Evolutionary conservation across 345 rosid species (phyloP).

Genomic region (Balakata baccata): DNA sequence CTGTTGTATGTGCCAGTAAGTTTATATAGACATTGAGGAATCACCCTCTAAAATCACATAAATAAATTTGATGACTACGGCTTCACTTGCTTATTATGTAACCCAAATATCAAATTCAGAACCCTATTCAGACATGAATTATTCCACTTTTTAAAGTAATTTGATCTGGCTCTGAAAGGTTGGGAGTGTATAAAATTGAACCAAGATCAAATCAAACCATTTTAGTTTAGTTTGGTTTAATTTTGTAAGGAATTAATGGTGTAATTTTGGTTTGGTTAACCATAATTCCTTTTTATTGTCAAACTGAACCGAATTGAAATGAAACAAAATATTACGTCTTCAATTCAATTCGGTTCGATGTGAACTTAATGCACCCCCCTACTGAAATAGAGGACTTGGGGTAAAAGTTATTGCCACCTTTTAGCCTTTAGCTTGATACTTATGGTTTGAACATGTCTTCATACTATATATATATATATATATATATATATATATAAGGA

Average conservation of each 20-base stretch:
- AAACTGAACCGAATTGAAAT: too few relatives aligned
- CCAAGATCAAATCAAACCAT: too few relatives aligned
- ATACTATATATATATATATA: neutral
- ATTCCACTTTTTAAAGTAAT: neutral
- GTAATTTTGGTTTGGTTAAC: too few relatives aligned
- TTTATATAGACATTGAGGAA: slow-evolving; percentile 13
- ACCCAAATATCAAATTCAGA: neutral
- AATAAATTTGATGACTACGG: slow-evolving; percentile 3
- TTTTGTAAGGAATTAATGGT: too few relatives aligned
- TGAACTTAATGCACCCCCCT: too few relatives aligned
- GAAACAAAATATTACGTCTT: neutral
- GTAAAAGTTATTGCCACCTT: neutral
- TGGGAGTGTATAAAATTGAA: too few relatives aligned
- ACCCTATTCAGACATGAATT: slow-evolving; percentile 1
- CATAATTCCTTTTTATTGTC: too few relatives aligned
- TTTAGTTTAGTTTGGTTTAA: too few relatives aligned
- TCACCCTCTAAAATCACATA: neutral
- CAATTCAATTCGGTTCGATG: too few relatives aligned
- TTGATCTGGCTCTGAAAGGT: neutral
- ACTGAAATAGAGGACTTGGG: neutral
- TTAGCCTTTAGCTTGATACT: neutral
- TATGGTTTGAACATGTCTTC: neutral
- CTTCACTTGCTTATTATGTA: neutral
- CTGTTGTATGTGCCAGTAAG: neutral
- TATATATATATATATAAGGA: too few relatives aligned